These are phyloP conservation scores for Wakefieldia striispora DNA, from an alignment of 768 basidiomycete species.

Conservation along the genomic window DNA sequence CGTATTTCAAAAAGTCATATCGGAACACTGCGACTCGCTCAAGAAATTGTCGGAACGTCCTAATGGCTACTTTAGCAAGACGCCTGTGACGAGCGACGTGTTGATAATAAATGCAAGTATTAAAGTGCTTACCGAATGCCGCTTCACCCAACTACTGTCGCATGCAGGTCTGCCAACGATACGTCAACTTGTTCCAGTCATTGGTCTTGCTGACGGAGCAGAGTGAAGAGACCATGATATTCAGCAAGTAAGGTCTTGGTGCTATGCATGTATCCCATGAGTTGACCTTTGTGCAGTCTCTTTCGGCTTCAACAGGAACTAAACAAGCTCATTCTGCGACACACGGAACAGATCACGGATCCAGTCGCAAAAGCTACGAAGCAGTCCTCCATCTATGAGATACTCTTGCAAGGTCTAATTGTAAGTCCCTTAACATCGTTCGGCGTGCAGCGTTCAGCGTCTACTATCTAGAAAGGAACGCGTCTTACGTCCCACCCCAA, in stretches of 20 bases:
- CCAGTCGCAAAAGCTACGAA: slow-evolving; percentile 61
- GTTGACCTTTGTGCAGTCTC: slow-evolving; percentile 48
- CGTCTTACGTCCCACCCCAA: slow-evolving; percentile 78
- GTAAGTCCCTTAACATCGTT: slow-evolving; percentile 43
- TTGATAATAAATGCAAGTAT: slow-evolving; percentile 57
- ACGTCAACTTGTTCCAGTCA: slow-evolving; percentile 77
- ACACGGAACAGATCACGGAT: slow-evolving; percentile 68
- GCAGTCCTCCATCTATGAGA: slow-evolving; percentile 71
- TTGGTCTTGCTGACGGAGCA: slow-evolving; percentile 78
- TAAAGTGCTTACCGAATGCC: not conserved
- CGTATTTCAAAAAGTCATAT: slow-evolving; percentile 85
- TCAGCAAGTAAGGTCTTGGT: slow-evolving; percentile 70
- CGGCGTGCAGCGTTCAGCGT: not conserved
- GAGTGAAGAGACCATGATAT: slow-evolving; percentile 95
- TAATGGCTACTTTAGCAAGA: slow-evolving; percentile 61
- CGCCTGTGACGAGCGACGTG: slow-evolving; percentile 63
- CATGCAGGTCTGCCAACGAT: slow-evolving; percentile 67
- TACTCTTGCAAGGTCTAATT: slow-evolving; percentile 70
- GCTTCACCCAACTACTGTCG: not conserved
- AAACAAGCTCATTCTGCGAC: slow-evolving; percentile 67
- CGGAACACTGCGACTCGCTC: slow-evolving; percentile 76
- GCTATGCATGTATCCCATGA: not conserved
- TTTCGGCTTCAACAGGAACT: slow-evolving; percentile 84
- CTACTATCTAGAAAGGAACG: slow-evolving; percentile 56
- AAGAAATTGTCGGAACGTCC: slow-evolving; percentile 79